Conservation (phyloP, 441 rosid genomes). For the Gossypium laxum region DNA sequence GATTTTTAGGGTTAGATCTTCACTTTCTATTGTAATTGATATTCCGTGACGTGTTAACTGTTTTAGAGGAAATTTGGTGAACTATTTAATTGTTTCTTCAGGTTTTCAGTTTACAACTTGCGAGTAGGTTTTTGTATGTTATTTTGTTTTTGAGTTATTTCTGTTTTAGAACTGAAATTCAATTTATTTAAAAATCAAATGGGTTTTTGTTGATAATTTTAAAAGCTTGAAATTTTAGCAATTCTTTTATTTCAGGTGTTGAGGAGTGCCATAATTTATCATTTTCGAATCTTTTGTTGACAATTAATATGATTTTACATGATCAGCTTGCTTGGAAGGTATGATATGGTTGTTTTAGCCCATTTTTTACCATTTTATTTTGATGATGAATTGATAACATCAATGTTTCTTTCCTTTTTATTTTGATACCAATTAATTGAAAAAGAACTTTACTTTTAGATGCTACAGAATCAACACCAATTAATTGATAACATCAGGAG, state of each 20-base stretch:
- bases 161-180: slow-evolving; percentile 18
- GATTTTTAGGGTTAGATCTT: slow-evolving; percentile 36
- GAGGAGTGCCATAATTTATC: neutral
- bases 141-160: slow-evolving; percentile 9
- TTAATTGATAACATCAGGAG: neutral
- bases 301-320: neutral
- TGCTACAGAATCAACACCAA: slow-evolving; percentile 17
- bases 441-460: neutral
- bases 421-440: neutral
- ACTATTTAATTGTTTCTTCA: neutral
- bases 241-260: neutral
- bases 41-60: neutral
- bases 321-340: neutral
- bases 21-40: slow-evolving; percentile 12
- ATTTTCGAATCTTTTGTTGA: neutral
- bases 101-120: neutral
- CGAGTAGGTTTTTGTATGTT: slow-evolving; percentile 9
- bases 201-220: slow-evolving; percentile 17
- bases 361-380: neutral
- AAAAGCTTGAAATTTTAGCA: neutral
- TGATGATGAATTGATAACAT: neutral
- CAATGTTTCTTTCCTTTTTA: neutral
- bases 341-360: neutral
- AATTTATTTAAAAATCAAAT: slow-evolving; percentile 3
- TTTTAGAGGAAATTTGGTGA: neutral